Evolutionary conservation across 2,329 filamentous ascomycete genomes (phyloP), one percentile per base, ranked within the genome.

Genomic region (Diaporthe capsici): DNA sequence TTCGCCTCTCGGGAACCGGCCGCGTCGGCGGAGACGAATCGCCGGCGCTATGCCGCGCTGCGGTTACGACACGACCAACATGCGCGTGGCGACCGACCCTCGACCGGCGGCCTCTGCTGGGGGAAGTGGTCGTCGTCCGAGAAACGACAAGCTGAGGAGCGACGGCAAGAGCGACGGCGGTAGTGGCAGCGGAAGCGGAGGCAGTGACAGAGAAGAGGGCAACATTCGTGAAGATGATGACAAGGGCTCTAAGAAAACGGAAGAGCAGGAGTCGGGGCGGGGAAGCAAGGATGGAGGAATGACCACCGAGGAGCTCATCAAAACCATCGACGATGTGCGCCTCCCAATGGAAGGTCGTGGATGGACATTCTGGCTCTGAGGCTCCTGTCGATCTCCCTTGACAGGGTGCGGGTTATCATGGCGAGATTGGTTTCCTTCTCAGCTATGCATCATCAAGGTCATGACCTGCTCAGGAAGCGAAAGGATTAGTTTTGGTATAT

Each of bases 331-430:
- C 9, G 31, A 63, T 5, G 28, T 70, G 10, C 73, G 53, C 31
- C 4, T 67, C 13, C 61, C 37, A 10, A 20, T 68, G 12, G 60
- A 28, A 28, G 75, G 73, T n/a, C 60, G 68, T 3, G 75, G 73
- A 3, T 75, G 75, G 75, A 75, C 75, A 2, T 76, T 75, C 31
- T 76, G 75, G 73, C 39, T 75, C n/a, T 76, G 61, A 76, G 31
- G 22, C n/a, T 22, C 17, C 4, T 55, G 13, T 10, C 44, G 12
- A 12, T 17, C 25, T 51, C 49, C 20, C 31, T 20, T 13, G n/a
- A 6, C 17, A 4, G 22, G 17, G 42, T 5, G 20, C 28, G 9
- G 7, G 15, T 31, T 34, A 25, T 3, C 44, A 25, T 10, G 28
- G 20, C 44, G 12, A 28, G 61, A n/a, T 12, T 34, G 12, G 20